phyloP scores from a whole-genome alignment of 1,284 basidiomycete genomes.

The Ceratobasidium sp. region DNA sequence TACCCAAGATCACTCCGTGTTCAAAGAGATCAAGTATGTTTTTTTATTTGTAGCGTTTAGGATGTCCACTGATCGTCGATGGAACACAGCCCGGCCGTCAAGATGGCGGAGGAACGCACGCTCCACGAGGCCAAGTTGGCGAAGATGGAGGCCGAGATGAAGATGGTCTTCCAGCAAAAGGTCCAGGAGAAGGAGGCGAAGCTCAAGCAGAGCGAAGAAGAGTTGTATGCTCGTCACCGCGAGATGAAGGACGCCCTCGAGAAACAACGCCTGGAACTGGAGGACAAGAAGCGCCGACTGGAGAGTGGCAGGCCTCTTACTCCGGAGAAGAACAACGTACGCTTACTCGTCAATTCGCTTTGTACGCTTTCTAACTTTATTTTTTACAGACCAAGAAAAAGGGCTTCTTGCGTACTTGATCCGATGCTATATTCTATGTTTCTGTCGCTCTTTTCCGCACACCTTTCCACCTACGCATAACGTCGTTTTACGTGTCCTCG shows the following conservation, averaged over 20 bases:
- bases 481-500: conserved; percentile 41
- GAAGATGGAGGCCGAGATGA: conserved; percentile 99
- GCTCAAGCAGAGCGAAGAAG: conserved; percentile 97
- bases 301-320: conserved; percentile 94
- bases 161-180: conserved; percentile 99
- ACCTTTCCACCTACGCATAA: conserved; percentile 40
- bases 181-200: conserved; percentile 98
- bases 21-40: conserved; percentile 98
- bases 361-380: neutral
- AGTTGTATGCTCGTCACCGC: conserved; percentile 95
- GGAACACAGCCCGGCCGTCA: conserved; percentile 82
- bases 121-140: conserved; percentile 94
- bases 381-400: conserved; percentile 73
- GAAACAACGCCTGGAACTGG: conserved; percentile 93
- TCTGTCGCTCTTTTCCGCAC: conserved; percentile 20
- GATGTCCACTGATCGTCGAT: neutral
- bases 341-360: neutral
- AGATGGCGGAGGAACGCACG: conserved; percentile 93
- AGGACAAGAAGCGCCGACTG: conserved; percentile 97
- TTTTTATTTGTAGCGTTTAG: conserved; percentile 45
- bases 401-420: conserved; percentile 76
- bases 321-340: conserved; percentile 79
- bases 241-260: conserved; percentile 99
- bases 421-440: conserved; percentile 4
- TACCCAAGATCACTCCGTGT: conserved; percentile 93